phyloP scores from a whole-genome alignment of 495 filamentous ascomycete genomes.

The Xylaria bambusicola region DNA sequence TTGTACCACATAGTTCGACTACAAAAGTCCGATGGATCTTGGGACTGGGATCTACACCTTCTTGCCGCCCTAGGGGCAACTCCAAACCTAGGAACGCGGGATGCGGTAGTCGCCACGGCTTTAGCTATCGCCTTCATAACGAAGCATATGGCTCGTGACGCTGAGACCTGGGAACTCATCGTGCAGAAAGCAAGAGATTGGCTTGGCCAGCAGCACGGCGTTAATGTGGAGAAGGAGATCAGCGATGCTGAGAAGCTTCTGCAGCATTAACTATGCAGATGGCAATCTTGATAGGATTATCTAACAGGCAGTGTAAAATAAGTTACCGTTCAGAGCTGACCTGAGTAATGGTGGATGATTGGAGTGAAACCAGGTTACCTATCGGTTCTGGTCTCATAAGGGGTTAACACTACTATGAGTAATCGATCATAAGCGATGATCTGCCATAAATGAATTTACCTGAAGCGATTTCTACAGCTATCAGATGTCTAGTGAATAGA shows the following conservation, averaged over 20 bases:
- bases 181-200: slow-evolving; percentile 40
- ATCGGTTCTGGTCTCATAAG: too few species aligned
- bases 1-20: neutral
- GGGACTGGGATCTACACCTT: neutral
- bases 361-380: too few species aligned
- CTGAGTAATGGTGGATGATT: too few species aligned
- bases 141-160: neutral
- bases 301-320: too few species aligned
- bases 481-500: too few species aligned
- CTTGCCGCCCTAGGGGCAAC: too few species aligned
- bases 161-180: slow-evolving; percentile 26
- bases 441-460: too few species aligned
- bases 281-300: too few species aligned
- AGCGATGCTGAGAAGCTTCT: neutral
- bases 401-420: too few species aligned
- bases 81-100: neutral
- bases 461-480: too few species aligned
- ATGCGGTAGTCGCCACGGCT: neutral
- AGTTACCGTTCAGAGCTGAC: too few species aligned
- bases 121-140: neutral
- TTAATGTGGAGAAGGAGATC: slow-evolving; percentile 5
- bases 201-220: slow-evolving; percentile 17
- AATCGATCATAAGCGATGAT: too few species aligned
- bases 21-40: slow-evolving; percentile 13
- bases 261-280: neutral